Evolutionary conservation across 2,329 filamentous ascomycete species (phyloP).

Genomic region (Aspergillus phoenicis): DNA sequence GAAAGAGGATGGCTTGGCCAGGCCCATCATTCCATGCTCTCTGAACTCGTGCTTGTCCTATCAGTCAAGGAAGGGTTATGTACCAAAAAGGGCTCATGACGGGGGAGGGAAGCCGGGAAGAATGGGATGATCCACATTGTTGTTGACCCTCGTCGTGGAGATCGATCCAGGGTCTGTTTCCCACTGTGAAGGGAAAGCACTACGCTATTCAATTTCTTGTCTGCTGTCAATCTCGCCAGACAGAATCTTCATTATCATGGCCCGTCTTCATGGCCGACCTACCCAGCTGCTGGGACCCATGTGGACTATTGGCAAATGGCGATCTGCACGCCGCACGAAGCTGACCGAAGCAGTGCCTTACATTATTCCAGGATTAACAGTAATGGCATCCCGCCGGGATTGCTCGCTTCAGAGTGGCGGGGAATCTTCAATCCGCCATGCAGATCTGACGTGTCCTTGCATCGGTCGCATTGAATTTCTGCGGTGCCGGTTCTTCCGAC

Average conservation of each 20-base stretch:
- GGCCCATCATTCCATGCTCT: too few relatives aligned
- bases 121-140: background rate
- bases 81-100: too few relatives aligned
- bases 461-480: background rate
- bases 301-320: background rate
- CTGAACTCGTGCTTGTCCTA: too few relatives aligned
- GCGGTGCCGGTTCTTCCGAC: background rate
- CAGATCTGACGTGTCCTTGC: slow-evolving; percentile 3
- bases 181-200: background rate
- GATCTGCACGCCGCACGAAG: background rate
- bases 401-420: background rate
- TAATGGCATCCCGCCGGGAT: background rate
- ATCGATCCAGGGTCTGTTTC: background rate
- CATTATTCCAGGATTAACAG: background rate
- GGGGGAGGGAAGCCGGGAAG: too few relatives aligned
- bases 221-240: too few relatives aligned
- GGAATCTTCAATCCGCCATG: background rate
- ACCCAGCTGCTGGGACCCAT: background rate
- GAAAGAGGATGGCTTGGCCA: background rate
- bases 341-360: background rate
- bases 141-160: background rate
- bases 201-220: background rate
- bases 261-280: background rate
- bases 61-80: too few relatives aligned
- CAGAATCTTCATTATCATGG: too few relatives aligned